Conservation (phyloP, 1,284 basidiomycete genomes). For the Apiotrichum gracile region DNA sequence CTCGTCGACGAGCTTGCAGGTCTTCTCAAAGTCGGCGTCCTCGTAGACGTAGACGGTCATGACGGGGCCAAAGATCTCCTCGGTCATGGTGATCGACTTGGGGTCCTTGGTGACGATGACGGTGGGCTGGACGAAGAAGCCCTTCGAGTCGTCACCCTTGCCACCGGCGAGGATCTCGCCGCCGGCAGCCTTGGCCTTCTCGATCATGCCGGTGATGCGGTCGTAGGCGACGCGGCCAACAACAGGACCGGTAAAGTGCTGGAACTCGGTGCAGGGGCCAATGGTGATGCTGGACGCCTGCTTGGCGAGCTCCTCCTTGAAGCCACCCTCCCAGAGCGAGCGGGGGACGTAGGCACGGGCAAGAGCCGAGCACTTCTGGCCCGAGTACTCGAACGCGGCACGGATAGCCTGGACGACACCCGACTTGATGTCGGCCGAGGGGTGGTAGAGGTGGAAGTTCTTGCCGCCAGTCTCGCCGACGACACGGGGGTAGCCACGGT, state of each 20-base stretch:
- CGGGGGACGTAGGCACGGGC: constrained; percentile 85
- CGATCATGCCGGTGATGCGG: constrained; percentile 77
- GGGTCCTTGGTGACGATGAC: constrained; percentile 92
- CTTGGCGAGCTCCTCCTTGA: constrained; percentile 70
- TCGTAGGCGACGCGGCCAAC: constrained; percentile 82
- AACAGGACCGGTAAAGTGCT: constrained; percentile 92
- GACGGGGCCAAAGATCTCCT: constrained; percentile 97
- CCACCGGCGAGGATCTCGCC: constrained; percentile 86
- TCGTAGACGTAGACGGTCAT: constrained; percentile 85
- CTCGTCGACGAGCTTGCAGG: constrained; percentile 76
- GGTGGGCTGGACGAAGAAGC: constrained; percentile 91
- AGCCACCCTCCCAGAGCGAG: constrained; percentile 79
- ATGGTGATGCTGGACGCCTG: constrained; percentile 80
- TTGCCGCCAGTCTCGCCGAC: constrained; percentile 81
- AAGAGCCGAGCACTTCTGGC: constrained; percentile 92
- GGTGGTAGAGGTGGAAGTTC: constrained; percentile 94
- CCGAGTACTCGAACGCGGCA: constrained; percentile 94
- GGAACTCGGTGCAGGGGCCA: constrained; percentile 70
- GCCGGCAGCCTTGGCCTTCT: constrained; percentile 81
- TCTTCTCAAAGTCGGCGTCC: constrained; percentile 76
- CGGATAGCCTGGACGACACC: constrained; percentile 85
- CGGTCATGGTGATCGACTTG: constrained; percentile 80
- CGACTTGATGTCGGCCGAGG: constrained; percentile 76
- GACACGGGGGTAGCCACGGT: constrained; percentile 84
- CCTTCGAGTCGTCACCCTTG: constrained; percentile 74